phyloP scores from a whole-genome alignment of 495 filamentous ascomycete genomes.

The Penicillium verhagenii region DNA sequence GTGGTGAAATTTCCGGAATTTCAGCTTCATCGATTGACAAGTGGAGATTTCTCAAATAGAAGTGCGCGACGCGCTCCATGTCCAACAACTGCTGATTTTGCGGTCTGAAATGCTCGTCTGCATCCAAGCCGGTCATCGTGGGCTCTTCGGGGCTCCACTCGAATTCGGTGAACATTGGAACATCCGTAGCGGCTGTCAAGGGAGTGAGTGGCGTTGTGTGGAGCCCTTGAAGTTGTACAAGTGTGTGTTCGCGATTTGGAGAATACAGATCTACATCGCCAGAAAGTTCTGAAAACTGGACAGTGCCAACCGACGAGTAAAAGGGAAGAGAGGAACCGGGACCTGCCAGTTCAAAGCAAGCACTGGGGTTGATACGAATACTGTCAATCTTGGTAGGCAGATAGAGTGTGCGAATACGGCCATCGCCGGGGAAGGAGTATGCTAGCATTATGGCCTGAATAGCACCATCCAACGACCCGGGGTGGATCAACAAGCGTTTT shows the following conservation, averaged over 20 bases:
- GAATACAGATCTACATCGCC: constrained; percentile 28
- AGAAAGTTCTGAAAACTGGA: constrained; percentile 19
- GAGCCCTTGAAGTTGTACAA: constrained; percentile 27
- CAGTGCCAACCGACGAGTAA: constrained; percentile 12
- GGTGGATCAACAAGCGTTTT: constrained; percentile 28
- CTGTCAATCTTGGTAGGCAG: constrained; percentile 40
- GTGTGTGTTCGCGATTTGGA: constrained; percentile 11
- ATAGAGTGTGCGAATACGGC: constrained; percentile 18
- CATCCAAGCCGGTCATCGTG: not conserved
- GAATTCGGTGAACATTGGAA: constrained; percentile 23
- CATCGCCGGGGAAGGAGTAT: constrained; percentile 38
- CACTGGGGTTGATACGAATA: constrained; percentile 37
- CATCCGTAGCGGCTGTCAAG: constrained; percentile 15
- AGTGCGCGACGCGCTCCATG: constrained; percentile 21
- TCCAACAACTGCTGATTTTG: constrained; percentile 3
- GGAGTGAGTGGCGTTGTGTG: constrained; percentile 25
- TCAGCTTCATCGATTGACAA: constrained; percentile 1
- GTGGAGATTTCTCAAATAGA: constrained; percentile 19
- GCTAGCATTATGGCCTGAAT: constrained; percentile 45
- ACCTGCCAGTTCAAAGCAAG: constrained; percentile 3
- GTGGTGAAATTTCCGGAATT: not conserved
- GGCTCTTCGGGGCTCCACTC: constrained; percentile 20
- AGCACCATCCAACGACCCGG: constrained; percentile 38
- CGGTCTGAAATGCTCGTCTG: not conserved
- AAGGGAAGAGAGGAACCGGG: constrained; percentile 18